Percentiles rank a stretch among this genome's conserved stretches.
These are phyloP conservation scores for Curvularia eragrostidis DNA, from an alignment of 2,329 filamentous ascomycete genomes.

Conservation along the genomic window DNA sequence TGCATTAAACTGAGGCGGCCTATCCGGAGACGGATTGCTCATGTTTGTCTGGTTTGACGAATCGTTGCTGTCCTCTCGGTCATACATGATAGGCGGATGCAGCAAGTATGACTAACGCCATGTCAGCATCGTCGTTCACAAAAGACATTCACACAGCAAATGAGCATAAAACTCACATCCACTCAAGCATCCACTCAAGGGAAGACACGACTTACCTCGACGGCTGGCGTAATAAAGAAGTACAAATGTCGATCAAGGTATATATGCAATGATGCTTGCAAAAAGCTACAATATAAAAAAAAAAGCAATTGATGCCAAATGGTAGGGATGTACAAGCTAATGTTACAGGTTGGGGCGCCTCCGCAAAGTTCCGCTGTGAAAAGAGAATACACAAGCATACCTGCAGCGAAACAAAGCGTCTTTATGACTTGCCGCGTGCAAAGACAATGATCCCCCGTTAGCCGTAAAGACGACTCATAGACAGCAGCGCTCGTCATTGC, in stretches of 20 bases:
- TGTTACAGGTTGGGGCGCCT: neutral
- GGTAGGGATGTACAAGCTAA: slow-evolving; percentile 11
- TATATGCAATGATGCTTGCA: neutral
- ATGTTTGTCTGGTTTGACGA: neutral
- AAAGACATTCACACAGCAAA: neutral
- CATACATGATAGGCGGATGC: slow-evolving; percentile 3
- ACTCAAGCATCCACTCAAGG: neutral
- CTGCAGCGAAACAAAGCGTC: neutral
- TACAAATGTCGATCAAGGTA: neutral
- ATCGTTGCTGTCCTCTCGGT: slow-evolving; percentile 1
- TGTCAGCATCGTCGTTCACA: neutral
- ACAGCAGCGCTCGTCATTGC: neutral
- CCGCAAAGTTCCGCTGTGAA: neutral
- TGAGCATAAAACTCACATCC: too few species aligned
- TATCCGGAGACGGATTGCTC: neutral
- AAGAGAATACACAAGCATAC: neutral
- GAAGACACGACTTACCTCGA: neutral
- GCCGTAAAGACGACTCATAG: neutral
- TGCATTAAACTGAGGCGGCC: slow-evolving; percentile 32
- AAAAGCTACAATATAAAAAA: neutral
- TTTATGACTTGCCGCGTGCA: neutral
- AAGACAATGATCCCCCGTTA: neutral
- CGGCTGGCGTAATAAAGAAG: neutral
- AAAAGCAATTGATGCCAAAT: neutral
- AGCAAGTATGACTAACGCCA: neutral